Evolutionary conservation across 352 stramenopile species (phyloP).

Genomic region (Globisporangium nagaii): DNA sequence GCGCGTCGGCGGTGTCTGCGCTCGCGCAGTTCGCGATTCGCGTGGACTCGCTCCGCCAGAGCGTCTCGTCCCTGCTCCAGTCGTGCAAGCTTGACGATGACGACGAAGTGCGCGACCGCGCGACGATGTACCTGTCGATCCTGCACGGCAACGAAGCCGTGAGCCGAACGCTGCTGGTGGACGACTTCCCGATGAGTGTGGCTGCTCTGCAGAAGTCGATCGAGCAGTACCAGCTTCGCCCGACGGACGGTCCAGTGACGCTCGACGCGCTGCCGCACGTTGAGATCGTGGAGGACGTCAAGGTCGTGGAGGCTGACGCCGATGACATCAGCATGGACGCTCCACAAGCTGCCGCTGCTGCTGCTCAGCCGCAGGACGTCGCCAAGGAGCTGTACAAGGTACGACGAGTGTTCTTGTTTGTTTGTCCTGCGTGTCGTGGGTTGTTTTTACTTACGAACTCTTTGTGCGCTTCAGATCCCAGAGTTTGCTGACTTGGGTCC

Average conservation of each 20-base stretch:
- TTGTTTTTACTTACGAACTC: not conserved
- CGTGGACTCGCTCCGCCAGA: constrained; percentile 90
- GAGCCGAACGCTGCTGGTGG: constrained; percentile 52
- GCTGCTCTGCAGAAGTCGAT: constrained; percentile 79
- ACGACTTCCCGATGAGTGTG: constrained; percentile 77
- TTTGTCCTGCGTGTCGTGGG: not conserved
- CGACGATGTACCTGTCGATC: constrained; percentile 85
- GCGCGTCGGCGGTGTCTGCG: constrained; percentile 94
- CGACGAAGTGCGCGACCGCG: constrained; percentile 95
- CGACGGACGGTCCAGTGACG: constrained; percentile 68
- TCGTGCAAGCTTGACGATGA: constrained; percentile 96
- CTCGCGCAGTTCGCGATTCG: constrained; percentile 95
- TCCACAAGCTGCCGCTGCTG: constrained; percentile 21
- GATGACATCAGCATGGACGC: constrained; percentile 24
- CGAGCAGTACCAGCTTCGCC: constrained; percentile 81
- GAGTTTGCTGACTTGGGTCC: constrained; percentile 92
- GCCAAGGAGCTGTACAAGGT: constrained; percentile 94
- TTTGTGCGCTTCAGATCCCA: constrained; percentile 65
- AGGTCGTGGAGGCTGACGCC: constrained; percentile 24
- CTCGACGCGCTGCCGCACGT: constrained; percentile 83
- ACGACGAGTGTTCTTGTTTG: constrained; percentile 6
- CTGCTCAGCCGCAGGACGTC: constrained; percentile 53
- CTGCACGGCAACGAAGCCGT: constrained; percentile 53
- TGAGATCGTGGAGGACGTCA: constrained; percentile 52
- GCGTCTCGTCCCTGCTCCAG: constrained; percentile 93